Conservation (phyloP, 2,329 filamentous ascomycete species). For the Neofusicoccum ribis region DNA sequence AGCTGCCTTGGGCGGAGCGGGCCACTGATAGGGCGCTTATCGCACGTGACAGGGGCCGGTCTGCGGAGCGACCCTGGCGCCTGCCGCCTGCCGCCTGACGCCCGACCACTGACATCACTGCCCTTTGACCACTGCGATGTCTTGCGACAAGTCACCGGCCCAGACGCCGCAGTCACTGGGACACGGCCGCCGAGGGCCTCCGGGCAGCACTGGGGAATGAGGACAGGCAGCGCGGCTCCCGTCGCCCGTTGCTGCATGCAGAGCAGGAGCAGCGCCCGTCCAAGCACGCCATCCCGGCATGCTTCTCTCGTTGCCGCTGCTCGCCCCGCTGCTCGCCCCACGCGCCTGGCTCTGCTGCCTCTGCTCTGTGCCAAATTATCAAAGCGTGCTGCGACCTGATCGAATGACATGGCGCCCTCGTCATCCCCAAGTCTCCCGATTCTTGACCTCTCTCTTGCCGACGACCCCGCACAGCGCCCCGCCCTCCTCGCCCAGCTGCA, state of each 20-base stretch:
- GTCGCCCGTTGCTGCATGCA: not conserved
- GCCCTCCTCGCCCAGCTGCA: constrained; percentile 47
- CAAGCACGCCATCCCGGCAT: constrained; percentile 11
- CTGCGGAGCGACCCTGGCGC: constrained; percentile 1
- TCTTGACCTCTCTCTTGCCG: constrained; percentile 50
- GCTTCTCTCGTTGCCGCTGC: not conserved
- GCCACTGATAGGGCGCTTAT: not conserved
- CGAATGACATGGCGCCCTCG: not conserved
- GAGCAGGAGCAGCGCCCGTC: too few relatives aligned
- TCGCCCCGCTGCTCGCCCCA: not conserved
- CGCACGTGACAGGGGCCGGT: not conserved
- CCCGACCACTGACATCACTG: constrained; percentile 1
- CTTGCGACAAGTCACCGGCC: not conserved
- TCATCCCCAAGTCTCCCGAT: constrained; percentile 40
- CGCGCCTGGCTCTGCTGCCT: not conserved
- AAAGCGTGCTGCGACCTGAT: too few relatives aligned
- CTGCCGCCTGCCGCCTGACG: not conserved
- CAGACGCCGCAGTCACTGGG: not conserved
- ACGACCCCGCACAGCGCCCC: constrained; percentile 36
- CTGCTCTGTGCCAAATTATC: not conserved
- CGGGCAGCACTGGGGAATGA: not conserved
- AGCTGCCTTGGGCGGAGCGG: constrained; percentile 12
- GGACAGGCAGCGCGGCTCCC: not conserved
- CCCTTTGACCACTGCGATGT: not conserved
- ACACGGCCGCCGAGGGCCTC: not conserved